Evolutionary conservation across 352 stramenopile species (phyloP), one percentile per base, ranked within the genome.

Genomic region (Peronosclerospora sorghi): DNA sequence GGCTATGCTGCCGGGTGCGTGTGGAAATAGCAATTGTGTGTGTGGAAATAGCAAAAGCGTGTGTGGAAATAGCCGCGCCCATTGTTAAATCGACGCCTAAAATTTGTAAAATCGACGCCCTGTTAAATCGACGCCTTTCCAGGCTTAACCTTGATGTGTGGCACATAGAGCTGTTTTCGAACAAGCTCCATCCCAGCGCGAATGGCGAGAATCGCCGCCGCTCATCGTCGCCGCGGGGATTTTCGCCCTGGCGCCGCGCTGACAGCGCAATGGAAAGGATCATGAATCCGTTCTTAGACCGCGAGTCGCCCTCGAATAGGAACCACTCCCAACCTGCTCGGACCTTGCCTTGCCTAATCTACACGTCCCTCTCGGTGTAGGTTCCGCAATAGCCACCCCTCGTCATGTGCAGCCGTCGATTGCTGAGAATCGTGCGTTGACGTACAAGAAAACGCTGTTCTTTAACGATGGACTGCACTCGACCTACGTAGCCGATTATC

Each of bases 381-480:
- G 41, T 35, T 24, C 32, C 2, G 9, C 27, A 8, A 10, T 42
- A 45, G 34, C 34, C 39, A 30, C 19, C 24, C 19, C 32, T 36
- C 21, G 13, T 1, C 41, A 36, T 29, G 46, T 20, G 4, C 35
- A 56, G 24, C 21, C 49, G 30, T 29, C 23, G 19, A 19, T 21
- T 13, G 40, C 19, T 9, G 41, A 59, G 23, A 54, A 58, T 15
- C 13, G 38, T 7, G 32, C 36, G 18, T 41, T 38, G n/a, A 47
- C 37, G 24, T 75, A 76, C 51, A 59, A 56, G 34, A 85, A 85
- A 46, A 58, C 65, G 9, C 45, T 67, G 18, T 70, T 63, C 8
- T 89, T 86, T 35, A 61, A 89, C 41, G 62, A 68, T 32, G 68
- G 76, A 41, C 73, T 83, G 42, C 77, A 89, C 51, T 86, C 77